Evolutionary conservation across 768 basidiomycete genomes (phyloP).

Genomic region (Phanerochaete carnosa): DNA sequence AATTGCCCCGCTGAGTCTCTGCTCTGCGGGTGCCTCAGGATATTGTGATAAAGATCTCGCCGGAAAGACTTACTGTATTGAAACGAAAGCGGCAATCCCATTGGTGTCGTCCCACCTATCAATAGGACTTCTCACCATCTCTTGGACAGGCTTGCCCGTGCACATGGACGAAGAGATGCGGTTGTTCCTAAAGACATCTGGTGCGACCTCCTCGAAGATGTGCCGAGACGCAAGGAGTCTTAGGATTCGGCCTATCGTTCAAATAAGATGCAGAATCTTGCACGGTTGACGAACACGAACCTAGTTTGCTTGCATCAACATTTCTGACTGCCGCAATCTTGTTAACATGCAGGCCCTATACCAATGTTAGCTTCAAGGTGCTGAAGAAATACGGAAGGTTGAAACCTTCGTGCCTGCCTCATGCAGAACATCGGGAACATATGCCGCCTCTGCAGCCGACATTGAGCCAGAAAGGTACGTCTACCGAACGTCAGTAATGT

Average conservation of each 20-base stretch:
- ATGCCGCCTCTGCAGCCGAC: conserved; percentile 19
- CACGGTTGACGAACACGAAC: conserved; percentile 26
- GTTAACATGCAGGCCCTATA: no score
- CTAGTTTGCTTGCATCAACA: conserved; percentile 24
- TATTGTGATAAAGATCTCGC: background rate
- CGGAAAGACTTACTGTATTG: background rate
- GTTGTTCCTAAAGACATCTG: no score
- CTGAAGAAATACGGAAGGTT: background rate
- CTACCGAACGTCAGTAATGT: background rate
- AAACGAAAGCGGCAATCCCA: background rate
- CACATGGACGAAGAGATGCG: no score
- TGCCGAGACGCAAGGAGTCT: conserved; percentile 27
- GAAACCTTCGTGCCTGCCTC: conserved; percentile 26
- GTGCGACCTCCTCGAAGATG: no score
- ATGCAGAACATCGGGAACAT: conserved; percentile 27
- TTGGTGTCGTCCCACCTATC: conserved; percentile 6
- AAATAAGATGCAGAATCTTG: no score
- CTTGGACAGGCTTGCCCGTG: conserved; percentile 17
- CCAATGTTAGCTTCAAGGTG: background rate
- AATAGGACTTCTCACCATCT: background rate
- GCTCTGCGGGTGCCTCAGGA: background rate
- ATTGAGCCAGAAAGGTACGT: conserved; percentile 13
- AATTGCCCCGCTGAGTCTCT: conserved; percentile 1
- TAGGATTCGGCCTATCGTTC: conserved; percentile 28
- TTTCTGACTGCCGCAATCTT: no score